Base-by-base conservation (phyloP, 331 rosid genomes). In the Phaseolus coccineus region DNA sequence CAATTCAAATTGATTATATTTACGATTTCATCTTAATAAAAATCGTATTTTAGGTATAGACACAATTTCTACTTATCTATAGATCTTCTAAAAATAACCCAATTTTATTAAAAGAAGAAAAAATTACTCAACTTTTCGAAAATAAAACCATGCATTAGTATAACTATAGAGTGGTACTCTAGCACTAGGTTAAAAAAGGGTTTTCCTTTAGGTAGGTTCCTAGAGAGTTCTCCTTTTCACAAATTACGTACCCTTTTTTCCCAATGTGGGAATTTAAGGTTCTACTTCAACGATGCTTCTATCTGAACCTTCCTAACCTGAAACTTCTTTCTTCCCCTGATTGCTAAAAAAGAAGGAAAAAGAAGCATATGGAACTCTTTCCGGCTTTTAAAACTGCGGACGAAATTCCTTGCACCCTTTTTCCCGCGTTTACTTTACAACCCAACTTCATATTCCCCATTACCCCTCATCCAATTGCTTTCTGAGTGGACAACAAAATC, bases 201-300 rank as follows among this genome's bases (percentile, higher is more conserved):
- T 68, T 44, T 76, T 22, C 31, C 72, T 78, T 59, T 31, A 4
- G 57, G 74, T 66, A 77, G 81, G 83, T 82, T 82, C 80, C 71
- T 8, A 11, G 24, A 44, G 78, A 70, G 87, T 80, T 61, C 76
- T 11, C 69, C 53, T 65, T 39, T 83, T 16, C 53, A 25, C n/a
- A 50, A 24, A 50, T 63, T 37, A 39, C 4, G 42, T 39, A 12
- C 0, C 27, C 2, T 73, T 67, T 84, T 85, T 79, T 24, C 92
- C 94, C 7, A 80, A 84, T 86, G 87, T 71, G 89, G 96, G 86
- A 76, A 78, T 47, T 82, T 81, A 83, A 89, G 88, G 92, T 79
- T 86, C 68, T 39, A 8, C 50, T 44, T 51, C 8, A 15, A 51
- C 31, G 66, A 65, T 70, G 35, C 69, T 58, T 56, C 35, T 25